Percentiles rank a stretch among this genome's conserved stretches.
These are phyloP conservation scores for Kondoa subrosea DNA, from an alignment of 768 basidiomycete genomes.

Conservation along the genomic window DNA sequence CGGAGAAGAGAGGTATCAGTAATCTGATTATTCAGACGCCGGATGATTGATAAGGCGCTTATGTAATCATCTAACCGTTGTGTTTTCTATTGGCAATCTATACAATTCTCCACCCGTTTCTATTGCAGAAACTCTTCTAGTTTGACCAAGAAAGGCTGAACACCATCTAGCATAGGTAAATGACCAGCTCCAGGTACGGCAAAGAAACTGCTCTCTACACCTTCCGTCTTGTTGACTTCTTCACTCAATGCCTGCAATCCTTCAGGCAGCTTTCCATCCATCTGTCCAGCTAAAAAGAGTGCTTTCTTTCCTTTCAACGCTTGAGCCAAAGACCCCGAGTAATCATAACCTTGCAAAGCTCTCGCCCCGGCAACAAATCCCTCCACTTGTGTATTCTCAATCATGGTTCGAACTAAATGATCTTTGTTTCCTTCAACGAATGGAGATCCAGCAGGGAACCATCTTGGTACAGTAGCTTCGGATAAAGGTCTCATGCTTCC, in stretches of 20 bases:
- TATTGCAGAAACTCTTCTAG: background rate
- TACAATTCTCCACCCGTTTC: background rate
- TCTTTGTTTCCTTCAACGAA: conserved; percentile 23
- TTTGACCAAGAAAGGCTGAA: background rate
- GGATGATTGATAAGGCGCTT: no score
- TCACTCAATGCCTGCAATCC: conserved; percentile 25
- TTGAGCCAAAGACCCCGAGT: conserved; percentile 24
- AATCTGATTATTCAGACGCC: no score
- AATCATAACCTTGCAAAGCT: conserved; percentile 31
- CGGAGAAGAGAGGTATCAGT: no score
- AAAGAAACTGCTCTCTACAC: conserved; percentile 24
- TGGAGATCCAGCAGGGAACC: conserved; percentile 29
- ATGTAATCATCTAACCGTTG: no score
- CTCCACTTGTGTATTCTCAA: conserved; percentile 26
- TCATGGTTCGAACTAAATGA: conserved; percentile 24
- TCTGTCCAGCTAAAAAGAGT: conserved; percentile 30
- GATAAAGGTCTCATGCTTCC: conserved; percentile 28
- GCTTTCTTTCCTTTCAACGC: conserved; percentile 26
- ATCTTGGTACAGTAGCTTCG: conserved; percentile 29
- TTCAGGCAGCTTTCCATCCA: conserved; percentile 30
- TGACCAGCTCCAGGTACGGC: conserved; percentile 28
- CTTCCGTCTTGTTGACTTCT: conserved; percentile 22
- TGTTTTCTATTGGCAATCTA: no score
- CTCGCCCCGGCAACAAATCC: conserved; percentile 30
- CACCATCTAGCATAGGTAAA: conserved; percentile 30